These are phyloP conservation scores for Conringia planisiliqua DNA, from an alignment of 345 rosid genomes.

Conservation along the genomic window DNA sequence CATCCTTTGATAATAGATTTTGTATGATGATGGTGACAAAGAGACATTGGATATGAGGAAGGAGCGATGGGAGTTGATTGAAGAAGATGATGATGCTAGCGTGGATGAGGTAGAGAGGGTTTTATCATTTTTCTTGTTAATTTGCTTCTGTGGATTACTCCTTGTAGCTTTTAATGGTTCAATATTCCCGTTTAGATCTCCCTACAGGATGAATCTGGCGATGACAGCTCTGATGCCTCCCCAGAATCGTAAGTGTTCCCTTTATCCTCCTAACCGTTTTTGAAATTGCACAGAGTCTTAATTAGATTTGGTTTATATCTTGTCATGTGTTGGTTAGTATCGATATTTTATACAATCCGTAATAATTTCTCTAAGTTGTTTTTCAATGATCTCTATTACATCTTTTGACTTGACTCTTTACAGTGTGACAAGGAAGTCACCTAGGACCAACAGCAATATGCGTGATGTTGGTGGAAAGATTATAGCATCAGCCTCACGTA, in stretches of 20 bases:
- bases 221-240: background rate
- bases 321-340: background rate
- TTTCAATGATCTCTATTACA: background rate
- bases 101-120: slow-evolving; percentile 18
- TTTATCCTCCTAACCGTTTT: background rate
- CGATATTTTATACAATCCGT: no score
- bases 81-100: background rate
- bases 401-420: background rate
- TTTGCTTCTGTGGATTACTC: background rate
- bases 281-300: background rate
- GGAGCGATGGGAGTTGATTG: slow-evolving; percentile 10
- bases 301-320: background rate
- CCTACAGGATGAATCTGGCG: background rate
- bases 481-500: slow-evolving; percentile 27
- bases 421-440: background rate
- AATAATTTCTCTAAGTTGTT: no score
- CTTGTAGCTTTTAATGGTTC: background rate
- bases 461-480: slow-evolving; percentile 18
- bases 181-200: background rate
- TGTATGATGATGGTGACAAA: slow-evolving; percentile 18
- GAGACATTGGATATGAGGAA: slow-evolving; percentile 4
- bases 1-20: background rate
- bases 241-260: slow-evolving; percentile 27
- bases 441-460: background rate
- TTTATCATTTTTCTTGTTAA: background rate